A percentile compares a stretch with the other conserved stretches of the same genome.
phyloP scores from a whole-genome alignment of 1,284 basidiomycete genomes.

The Cryptococcus floricola region DNA sequence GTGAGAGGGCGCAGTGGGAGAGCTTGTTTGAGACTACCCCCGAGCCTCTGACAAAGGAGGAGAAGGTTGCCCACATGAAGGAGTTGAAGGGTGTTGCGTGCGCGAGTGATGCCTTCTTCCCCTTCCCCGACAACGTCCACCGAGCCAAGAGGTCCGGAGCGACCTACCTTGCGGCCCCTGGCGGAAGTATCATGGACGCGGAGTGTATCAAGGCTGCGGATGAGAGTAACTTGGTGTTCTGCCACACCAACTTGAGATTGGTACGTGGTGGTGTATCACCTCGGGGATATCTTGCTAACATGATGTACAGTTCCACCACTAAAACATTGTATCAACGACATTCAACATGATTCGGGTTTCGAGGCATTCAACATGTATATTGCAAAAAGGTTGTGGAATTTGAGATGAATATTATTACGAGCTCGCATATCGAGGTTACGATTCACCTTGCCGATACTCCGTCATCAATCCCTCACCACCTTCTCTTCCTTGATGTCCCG shows the following conservation, averaged over 20 bases:
- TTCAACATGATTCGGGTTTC: constrained; percentile 1
- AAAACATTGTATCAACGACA: not conserved
- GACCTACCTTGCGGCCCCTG: constrained; percentile 87
- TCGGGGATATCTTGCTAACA: not conserved
- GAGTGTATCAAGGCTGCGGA: constrained; percentile 93
- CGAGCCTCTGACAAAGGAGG: constrained; percentile 62
- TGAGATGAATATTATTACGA: too few species aligned
- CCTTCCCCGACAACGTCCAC: constrained; percentile 98
- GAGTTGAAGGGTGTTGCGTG: constrained; percentile 81
- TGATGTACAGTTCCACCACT: constrained; percentile 5
- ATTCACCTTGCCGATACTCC: too few species aligned
- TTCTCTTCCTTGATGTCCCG: too few species aligned
- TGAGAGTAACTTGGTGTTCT: constrained; percentile 83
- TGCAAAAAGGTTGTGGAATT: too few species aligned
- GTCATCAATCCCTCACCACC: too few species aligned
- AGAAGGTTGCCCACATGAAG: constrained; percentile 68
- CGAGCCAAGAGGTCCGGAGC: constrained; percentile 87
- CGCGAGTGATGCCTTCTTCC: constrained; percentile 98
- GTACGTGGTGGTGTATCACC: constrained; percentile 24
- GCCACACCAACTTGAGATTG: constrained; percentile 65
- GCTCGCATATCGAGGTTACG: too few species aligned
- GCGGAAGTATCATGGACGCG: constrained; percentile 94
- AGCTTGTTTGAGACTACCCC: constrained; percentile 75
- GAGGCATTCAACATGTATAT: constrained; percentile 5
- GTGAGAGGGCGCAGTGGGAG: constrained; percentile 90